Evolutionary conservation across 1,139 yeast genomes (phyloP), one percentile per base, ranked within the genome.

Genomic region (Geotrichum europaeum): DNA sequence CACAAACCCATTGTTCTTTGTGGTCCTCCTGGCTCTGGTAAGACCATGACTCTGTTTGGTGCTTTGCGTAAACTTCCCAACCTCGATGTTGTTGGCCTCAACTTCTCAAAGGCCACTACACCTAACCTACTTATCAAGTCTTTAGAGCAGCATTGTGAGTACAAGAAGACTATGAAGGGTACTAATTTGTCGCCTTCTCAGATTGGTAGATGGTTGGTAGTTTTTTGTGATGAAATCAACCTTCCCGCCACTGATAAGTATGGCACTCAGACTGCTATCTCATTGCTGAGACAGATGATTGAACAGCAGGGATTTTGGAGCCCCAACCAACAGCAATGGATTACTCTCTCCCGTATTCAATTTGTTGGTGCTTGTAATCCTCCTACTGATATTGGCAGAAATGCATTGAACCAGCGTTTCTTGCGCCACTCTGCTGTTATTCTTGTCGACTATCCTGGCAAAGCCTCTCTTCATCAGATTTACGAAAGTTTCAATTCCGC

Each of bases 21-120:
- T 75, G 99, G 99, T 4, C 98, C 98, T 0, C 98, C 99, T 0
- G 99, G 99, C 2, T 87, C 97, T 0, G 99, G 99, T 64, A 94
- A 94, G 70, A 92, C 98, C 0, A 92, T 92, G 98, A 85, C 94
- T 0, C 74, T 94, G 34, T 80, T 89, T 65, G 84, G 86, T 59
- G 85, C 91, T 0, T 73, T 94, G 53, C 77, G 89, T 56, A 79
- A 79, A 60, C 78, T 86, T 0, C 81, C 85, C 0, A 77, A 79
- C 32, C 76, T 84, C 62, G 89, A 86, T 49, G 77, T 89, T 5
- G 78, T 86, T 2, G 83, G 90, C 1, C 74, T 94, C 66, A 92
- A 91, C 69, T 91, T 92, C 69, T 89, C 97, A 1, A 89, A 89
- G 64, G 94, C 89, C 36, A 87, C 96, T 0, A 77, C 86, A 0